phyloP scores from a whole-genome alignment of 345 rosid genomes.

The Linum lewisii region DNA sequence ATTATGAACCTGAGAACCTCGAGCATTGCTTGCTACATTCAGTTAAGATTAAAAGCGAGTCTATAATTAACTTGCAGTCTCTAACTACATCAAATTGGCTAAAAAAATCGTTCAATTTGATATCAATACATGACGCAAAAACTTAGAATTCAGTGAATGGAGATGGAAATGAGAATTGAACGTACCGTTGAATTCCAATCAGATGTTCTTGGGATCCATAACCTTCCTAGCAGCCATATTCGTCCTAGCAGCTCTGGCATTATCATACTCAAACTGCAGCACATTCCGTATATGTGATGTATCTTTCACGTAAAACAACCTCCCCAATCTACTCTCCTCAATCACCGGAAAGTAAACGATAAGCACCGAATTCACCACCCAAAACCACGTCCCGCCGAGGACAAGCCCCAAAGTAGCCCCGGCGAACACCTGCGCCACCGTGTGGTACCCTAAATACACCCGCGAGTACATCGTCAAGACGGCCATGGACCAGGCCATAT shows the following conservation, averaged over 20 bases:
- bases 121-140: too few relatives aligned
- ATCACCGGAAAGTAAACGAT: constrained; percentile 49
- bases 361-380: constrained; percentile 58
- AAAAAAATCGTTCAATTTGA: background rate
- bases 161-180: constrained; percentile 1
- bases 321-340: constrained; percentile 74
- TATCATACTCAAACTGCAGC: constrained; percentile 87
- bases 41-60: background rate
- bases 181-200: constrained; percentile 14
- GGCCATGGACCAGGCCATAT: constrained; percentile 58
- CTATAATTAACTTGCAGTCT: background rate
- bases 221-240: constrained; percentile 32
- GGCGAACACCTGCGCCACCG: constrained; percentile 76
- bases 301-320: constrained; percentile 69
- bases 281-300: constrained; percentile 83
- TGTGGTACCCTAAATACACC: constrained; percentile 89
- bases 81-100: background rate
- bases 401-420: constrained; percentile 59
- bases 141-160: background rate
- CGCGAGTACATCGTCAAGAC: constrained; percentile 76
- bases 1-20: too few relatives aligned
- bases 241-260: constrained; percentile 75
- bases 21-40: too few relatives aligned
- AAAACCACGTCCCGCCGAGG: constrained; percentile 67
- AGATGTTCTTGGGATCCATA: constrained; percentile 37